These are phyloP conservation scores for Ustilago lituana DNA, from an alignment of 1,284 basidiomycete genomes.

Conservation along the genomic window DNA sequence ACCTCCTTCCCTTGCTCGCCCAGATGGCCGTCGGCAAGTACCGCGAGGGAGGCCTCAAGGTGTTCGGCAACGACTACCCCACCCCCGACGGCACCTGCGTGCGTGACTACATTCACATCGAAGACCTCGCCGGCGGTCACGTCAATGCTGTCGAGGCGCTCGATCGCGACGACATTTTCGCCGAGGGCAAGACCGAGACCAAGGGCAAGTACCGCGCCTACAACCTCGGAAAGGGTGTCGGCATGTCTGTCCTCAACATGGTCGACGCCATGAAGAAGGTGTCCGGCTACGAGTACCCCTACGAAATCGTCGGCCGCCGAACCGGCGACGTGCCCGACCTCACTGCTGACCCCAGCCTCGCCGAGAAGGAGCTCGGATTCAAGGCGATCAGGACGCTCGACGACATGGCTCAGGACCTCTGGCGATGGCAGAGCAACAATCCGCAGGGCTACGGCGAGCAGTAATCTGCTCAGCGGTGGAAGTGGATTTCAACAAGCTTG, in stretches of 20 bases:
- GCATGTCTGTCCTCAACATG: slow-evolving; percentile 92
- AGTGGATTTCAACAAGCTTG: no score
- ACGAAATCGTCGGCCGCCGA: slow-evolving; percentile 84
- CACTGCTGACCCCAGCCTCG: slow-evolving; percentile 90
- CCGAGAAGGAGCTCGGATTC: slow-evolving; percentile 94
- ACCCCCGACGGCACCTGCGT: slow-evolving; percentile 83
- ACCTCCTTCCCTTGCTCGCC: slow-evolving; percentile 90
- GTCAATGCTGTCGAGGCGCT: slow-evolving; percentile 89
- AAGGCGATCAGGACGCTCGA: slow-evolving; percentile 73
- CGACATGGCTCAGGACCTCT: slow-evolving; percentile 62
- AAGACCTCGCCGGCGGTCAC: slow-evolving; percentile 94
- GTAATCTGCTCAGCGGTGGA: slow-evolving; percentile 13
- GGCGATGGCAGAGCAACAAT: slow-evolving; percentile 68
- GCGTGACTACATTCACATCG: slow-evolving; percentile 95
- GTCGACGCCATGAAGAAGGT: slow-evolving; percentile 94
- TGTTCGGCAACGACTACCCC: slow-evolving; percentile 98
- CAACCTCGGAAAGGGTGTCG: slow-evolving; percentile 93
- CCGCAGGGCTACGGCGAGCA: slow-evolving; percentile 67
- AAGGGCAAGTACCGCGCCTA: slow-evolving; percentile 83
- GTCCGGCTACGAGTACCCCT: slow-evolving; percentile 82
- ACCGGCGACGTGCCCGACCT: slow-evolving; percentile 95
- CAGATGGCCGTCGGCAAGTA: slow-evolving; percentile 95
- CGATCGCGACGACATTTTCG: slow-evolving; percentile 73
- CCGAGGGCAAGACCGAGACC: slow-evolving; percentile 56
- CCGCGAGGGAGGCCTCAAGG: slow-evolving; percentile 81